These are phyloP conservation scores for Nasturtium officinale DNA, from an alignment of 345 rosid genomes.

Conservation along the genomic window DNA sequence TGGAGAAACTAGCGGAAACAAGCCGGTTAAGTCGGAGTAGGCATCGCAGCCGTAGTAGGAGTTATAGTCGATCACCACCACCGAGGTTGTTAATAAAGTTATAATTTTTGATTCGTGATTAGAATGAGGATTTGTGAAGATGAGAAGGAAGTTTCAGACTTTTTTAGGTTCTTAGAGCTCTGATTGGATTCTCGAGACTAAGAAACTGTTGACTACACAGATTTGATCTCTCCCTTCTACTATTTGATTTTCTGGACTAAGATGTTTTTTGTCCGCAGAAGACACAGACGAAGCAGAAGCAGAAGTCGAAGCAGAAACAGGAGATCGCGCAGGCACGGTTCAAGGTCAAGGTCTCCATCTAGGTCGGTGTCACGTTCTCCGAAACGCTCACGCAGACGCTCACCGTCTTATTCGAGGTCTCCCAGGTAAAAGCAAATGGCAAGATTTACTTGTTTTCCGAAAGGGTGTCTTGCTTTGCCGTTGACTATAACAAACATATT, in stretches of 20 bases:
- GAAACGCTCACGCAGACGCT: slow-evolving; percentile 48
- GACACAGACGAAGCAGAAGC: slow-evolving; percentile 56
- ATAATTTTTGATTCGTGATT: slow-evolving; percentile 34
- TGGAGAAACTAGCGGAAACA: slow-evolving; percentile 89
- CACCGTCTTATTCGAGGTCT: slow-evolving; percentile 56
- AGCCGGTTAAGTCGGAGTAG: slow-evolving; percentile 68
- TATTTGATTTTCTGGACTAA: slow-evolving; percentile 13
- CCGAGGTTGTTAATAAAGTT: slow-evolving; percentile 60
- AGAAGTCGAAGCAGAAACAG: slow-evolving; percentile 49
- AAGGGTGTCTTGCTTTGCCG: neutral
- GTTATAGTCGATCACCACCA: slow-evolving; percentile 87
- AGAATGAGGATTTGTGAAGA: slow-evolving; percentile 30
- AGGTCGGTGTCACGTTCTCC: slow-evolving; percentile 47
- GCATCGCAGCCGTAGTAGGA: slow-evolving; percentile 81
- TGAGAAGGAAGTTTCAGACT: slow-evolving; percentile 31
- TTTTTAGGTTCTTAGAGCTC: slow-evolving; percentile 14
- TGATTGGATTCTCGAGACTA: slow-evolving; percentile 17
- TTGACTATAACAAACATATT: neutral
- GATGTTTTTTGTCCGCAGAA: slow-evolving; percentile 44
- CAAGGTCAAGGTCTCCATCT: slow-evolving; percentile 53
- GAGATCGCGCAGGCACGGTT: slow-evolving; percentile 60
- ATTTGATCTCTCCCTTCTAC: slow-evolving; percentile 4
- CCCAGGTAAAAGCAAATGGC: slow-evolving; percentile 59
- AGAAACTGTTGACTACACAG: neutral
- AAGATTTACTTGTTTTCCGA: slow-evolving; percentile 5